phyloP scores from a whole-genome alignment of 75 land plant species.

The Isoetes taiwanensis region DNA sequence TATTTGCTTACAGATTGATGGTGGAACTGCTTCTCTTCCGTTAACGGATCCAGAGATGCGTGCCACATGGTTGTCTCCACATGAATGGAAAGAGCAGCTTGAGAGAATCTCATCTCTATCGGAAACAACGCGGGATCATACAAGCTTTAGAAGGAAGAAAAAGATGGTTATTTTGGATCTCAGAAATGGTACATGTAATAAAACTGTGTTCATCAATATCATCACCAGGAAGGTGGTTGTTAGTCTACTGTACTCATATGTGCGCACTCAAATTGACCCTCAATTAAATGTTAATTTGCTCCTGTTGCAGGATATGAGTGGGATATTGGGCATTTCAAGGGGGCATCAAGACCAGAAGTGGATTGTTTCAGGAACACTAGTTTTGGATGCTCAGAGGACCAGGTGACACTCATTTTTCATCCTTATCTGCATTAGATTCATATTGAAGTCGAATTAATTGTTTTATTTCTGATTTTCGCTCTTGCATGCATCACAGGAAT shows the following conservation, averaged over 20 bases:
- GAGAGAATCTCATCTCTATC: no score
- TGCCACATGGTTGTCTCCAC: slow-evolving; percentile 52
- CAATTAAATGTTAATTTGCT: not conserved
- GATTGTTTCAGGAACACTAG: slow-evolving; percentile 75
- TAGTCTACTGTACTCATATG: no score
- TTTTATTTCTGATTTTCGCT: no score
- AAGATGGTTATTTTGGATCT: slow-evolving; percentile 73
- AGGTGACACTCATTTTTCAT: slow-evolving; percentile 40
- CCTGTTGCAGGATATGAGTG: slow-evolving; percentile 63
- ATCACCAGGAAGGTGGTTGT: no score
- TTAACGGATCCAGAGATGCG: slow-evolving; percentile 54
- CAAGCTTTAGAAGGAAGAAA: no score
- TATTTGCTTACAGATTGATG: slow-evolving; percentile 41
- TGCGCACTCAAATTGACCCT: not conserved
- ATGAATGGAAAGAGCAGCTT: slow-evolving; percentile 55
- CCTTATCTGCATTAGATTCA: not conserved
- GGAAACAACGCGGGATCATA: no score
- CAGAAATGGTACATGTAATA: slow-evolving; percentile 91
- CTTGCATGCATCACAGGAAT: no score
- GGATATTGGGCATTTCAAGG: slow-evolving; percentile 83
- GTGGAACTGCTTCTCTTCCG: slow-evolving; percentile 57
- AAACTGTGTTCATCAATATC: no score
- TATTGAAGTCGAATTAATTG: not conserved
- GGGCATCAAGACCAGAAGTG: slow-evolving; percentile 65
- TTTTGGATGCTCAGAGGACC: slow-evolving; percentile 47